Base-by-base conservation (phyloP, 2,329 filamentous ascomycete genomes). In the Cercospora canescens region DNA sequence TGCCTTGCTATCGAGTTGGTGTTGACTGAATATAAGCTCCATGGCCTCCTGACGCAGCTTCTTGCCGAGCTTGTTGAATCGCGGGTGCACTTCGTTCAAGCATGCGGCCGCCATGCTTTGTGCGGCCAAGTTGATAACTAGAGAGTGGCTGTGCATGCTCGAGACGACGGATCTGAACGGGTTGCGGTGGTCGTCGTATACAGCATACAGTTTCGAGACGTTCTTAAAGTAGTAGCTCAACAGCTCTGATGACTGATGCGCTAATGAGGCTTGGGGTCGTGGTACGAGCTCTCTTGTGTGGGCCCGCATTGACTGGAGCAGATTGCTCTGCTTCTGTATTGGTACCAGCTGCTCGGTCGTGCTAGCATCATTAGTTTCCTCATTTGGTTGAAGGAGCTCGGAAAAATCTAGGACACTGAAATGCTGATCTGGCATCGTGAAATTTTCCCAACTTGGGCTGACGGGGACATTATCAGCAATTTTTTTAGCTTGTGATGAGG, bases 71-170 rank as follows among this genome's bases (percentile, higher is more conserved):
- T 62, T 67, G 35, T 65, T 66, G 64, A 74, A 73, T 11, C 63
- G 61, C 8, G 72, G 71, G 37, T 73, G 67, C 2, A 71, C 65
- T 37, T 73, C 72, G 21, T 69, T 68, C 16, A 74, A 52, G 26
- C 67, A 71, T 26, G 71, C 72, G 2, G 73, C 73, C n/a, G 73
- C 73, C 69, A 71, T 71, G 39, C 64, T 66, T 41, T 71, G 69
- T 3, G 69, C 69, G 9, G 69, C 69, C 12, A 71, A 52, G 50
- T 67, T 70, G 34, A 71, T 69, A 30, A 66, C 64, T 21, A 67
- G 59, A 4, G 69, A 71, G 45, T 71, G 65, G 48, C 61, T 67
- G 41, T 68, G 68, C 32, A 67, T 63, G 16, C 57, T 66, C 11
- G 68, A 70, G 6, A 71, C 69, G n/a, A 67, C 68, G 2, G 66